Evolutionary conservation across 306 rosid species (phyloP).

Genomic region (Medicago lupulina): DNA sequence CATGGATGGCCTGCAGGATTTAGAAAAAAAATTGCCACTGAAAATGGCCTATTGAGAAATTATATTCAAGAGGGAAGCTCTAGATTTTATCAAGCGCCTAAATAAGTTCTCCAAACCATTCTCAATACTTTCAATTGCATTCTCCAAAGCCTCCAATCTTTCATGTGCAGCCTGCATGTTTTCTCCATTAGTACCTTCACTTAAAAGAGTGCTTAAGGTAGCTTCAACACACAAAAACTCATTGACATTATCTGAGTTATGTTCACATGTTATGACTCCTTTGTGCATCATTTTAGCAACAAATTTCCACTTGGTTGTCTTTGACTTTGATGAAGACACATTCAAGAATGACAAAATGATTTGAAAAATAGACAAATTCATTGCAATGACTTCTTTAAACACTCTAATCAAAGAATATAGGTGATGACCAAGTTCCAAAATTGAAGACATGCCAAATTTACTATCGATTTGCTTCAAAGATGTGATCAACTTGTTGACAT

Average conservation of each 20-base stretch:
- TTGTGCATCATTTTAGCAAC: background rate
- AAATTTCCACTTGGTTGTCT: background rate
- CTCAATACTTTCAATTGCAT: conserved; percentile 4
- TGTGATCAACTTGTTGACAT: conserved; percentile 1
- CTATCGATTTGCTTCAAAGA: conserved; percentile 2
- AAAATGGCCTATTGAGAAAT: background rate
- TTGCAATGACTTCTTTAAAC: conserved; percentile 7
- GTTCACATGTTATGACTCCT: conserved; percentile 15
- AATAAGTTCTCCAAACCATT: conserved; percentile 14
- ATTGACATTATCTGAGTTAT: background rate
- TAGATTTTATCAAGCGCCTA: conserved; percentile 22
- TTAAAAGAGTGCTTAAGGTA: background rate
- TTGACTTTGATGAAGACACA: conserved; percentile 11
- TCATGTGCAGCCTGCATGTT: background rate
- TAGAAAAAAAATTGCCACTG: background rate
- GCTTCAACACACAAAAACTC: background rate
- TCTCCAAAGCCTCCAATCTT: conserved; percentile 15
- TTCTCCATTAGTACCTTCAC: background rate
- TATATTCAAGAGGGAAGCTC: conserved; percentile 17
- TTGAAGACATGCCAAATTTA: conserved; percentile 12
- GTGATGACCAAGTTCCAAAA: conserved; percentile 9
- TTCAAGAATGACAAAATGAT: conserved; percentile 12
- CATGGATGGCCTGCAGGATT: background rate
- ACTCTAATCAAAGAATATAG: conserved; percentile 6
- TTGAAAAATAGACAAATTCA: conserved; percentile 6